Base-by-base conservation (phyloP, 345 rosid genomes). In the Arabis hirsuta region DNA sequence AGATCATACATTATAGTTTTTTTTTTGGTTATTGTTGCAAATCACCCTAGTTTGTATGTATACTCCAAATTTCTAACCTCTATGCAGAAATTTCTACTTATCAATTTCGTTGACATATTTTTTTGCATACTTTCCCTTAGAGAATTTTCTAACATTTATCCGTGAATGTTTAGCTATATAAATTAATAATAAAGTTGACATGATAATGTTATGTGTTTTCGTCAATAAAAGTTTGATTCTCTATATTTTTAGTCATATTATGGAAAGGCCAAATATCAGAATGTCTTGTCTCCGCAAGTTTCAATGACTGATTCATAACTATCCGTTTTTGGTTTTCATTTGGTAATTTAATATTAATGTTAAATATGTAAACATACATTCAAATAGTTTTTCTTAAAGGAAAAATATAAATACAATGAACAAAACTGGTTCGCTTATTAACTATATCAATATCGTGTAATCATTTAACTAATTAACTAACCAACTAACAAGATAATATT, bases 381-480 rank as follows among this genome's bases (percentile, higher is more conserved):
- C 29, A 55, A 20, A 64, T 38, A 4, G 26, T 55, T 36, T 62
- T 51, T 46, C 20, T 9, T 5, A 20, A 8, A 2, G 34, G 29
- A 1, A 71, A 42, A 53, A 6, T 51, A 39, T 36, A 46, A 5
- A 12, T 13, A 38, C 51, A 39, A 26, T 55, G 29, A 13, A 47
- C 31, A 57, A 47, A 74, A 67, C 3, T 32, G 13, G 27, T 29
- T 56, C 38, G 42, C 71, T n/a, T 54, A 3, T 22, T 38, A 59
- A 58, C 11, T 52, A 44, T 48, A 67, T 67, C 32, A 45, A 36
- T 67, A 24, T 68, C 43, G 24, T 39, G 69, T 61, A 61, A 68
- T 53, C 69, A 68, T 68, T 53, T 62, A 68, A 61, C 64, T 67
- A 67, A 75, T 68, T 68, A 75, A 75, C 79, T 75, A 75, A 75